Evolutionary conservation across 2,329 filamentous ascomycete genomes (phyloP).

Genomic region (Pseudogymnoascus verrucosus): DNA sequence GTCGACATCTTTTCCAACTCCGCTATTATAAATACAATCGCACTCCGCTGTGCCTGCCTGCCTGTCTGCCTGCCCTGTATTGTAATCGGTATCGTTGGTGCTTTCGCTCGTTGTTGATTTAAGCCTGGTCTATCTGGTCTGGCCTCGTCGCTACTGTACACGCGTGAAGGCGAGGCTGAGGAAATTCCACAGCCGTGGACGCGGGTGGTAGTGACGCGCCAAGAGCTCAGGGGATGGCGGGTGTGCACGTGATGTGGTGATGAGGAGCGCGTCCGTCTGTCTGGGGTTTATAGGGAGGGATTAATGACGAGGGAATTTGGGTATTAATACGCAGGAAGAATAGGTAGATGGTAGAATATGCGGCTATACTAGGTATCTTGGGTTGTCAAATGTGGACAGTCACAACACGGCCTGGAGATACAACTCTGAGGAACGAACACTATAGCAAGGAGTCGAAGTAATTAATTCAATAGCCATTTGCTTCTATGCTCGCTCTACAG

Average conservation of each 20-base stretch:
- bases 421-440: background rate
- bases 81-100: background rate
- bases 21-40: background rate
- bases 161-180: background rate
- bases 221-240: background rate
- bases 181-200: constrained; percentile 1
- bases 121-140: background rate
- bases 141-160: background rate
- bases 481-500: background rate
- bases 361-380: no score
- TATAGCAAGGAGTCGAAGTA: background rate
- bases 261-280: background rate
- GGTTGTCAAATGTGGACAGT: background rate
- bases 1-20: background rate
- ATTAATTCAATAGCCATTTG: background rate
- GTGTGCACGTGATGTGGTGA: constrained; percentile 1
- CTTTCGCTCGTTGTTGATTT: background rate
- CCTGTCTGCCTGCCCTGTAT: no score
- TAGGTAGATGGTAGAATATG: background rate
- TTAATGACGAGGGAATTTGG: background rate
- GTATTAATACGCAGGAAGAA: background rate
- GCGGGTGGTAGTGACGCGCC: background rate
- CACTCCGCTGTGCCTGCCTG: background rate
- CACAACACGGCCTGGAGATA: background rate
- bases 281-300: background rate